Evolutionary conservation across 768 basidiomycete species (phyloP), one percentile per base, ranked within the genome.

Genomic region (Pholiota microspora): DNA sequence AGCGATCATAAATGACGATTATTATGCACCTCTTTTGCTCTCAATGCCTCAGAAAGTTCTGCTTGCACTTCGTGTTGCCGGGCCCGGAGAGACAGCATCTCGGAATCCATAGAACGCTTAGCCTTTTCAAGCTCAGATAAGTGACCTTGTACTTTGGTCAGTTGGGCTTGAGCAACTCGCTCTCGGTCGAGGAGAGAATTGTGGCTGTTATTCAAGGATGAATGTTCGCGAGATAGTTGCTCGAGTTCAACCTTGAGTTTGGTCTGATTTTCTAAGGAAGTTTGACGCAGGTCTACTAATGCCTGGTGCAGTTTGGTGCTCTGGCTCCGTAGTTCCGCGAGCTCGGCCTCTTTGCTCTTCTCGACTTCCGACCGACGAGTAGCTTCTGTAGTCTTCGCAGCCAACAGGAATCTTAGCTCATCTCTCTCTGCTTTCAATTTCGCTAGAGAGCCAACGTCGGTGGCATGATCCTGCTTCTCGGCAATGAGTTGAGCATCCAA

Each of bases 381-480:
- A 63, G 94, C 94, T 67, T 98, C 94, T 23, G 85, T 86, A 0
- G 86, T 81, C 68, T 94, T 97, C 1, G 90, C 89, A 44, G 87
- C 85, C 73, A 97, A 82, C 12, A 90, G 73, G n/a, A 81, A 74
- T 6, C 94, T 86, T 7, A 98, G 77, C 57, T 92, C 88, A 62
- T 96, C 94, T 9, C 97, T 74, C 69, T 97, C 95, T 35, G 77
- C 80, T 62, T 92, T 85, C 2, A 96, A 74, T 62, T 86, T 89
- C 24, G 73, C 72, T 24, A 82, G 83, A 2, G 78, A 71, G 8
- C 71, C 65, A 1, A 73, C 69, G 31, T 69, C 86, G 67, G 67
- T 70, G 40, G 62, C 65, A 35, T 76, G 74, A 45, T 83, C 85
- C 28, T 77, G 74, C 53, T 77, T 83, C 63, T 83, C 83, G 4